These are phyloP conservation scores for Penicillium mononematosum DNA, from an alignment of 495 filamentous ascomycete species.

Conservation along the genomic window DNA sequence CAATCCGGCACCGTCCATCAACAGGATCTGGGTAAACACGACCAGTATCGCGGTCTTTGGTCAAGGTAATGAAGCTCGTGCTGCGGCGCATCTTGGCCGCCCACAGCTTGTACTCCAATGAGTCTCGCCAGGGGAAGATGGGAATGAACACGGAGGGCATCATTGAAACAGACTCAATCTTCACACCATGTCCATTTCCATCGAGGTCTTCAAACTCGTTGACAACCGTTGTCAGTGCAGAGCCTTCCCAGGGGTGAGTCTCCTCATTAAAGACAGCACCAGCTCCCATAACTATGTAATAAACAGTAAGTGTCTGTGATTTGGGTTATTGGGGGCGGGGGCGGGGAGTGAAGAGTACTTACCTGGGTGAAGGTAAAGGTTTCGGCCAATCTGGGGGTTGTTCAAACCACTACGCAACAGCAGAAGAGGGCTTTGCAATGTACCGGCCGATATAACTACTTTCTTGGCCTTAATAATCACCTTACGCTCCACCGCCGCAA, in stretches of 20 bases:
- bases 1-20: conserved; percentile 60
- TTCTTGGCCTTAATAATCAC: conserved; percentile 77
- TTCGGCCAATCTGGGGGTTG: conserved; percentile 80
- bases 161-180: conserved; percentile 73
- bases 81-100: conserved; percentile 61
- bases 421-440: conserved; percentile 72
- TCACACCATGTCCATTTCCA: conserved; percentile 76
- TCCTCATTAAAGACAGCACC: conserved; percentile 64
- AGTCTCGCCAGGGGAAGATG: conserved; percentile 60
- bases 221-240: conserved; percentile 72
- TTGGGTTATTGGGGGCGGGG: neutral
- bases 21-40: conserved; percentile 71
- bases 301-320: conserved; percentile 14
- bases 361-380: conserved; percentile 78
- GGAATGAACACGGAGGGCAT: conserved; percentile 57
- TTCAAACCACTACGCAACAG: conserved; percentile 69
- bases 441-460: conserved; percentile 73
- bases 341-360: conserved; percentile 10
- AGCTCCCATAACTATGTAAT: conserved; percentile 47
- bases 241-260: conserved; percentile 74
- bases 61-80: conserved; percentile 65
- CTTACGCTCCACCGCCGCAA: conserved; percentile 48
- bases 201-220: conserved; percentile 81
- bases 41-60: conserved; percentile 70
- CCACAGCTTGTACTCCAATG: conserved; percentile 65